Base-by-base conservation (phyloP, 768 basidiomycete genomes). In the Tricholoma bakamatsutake region DNA sequence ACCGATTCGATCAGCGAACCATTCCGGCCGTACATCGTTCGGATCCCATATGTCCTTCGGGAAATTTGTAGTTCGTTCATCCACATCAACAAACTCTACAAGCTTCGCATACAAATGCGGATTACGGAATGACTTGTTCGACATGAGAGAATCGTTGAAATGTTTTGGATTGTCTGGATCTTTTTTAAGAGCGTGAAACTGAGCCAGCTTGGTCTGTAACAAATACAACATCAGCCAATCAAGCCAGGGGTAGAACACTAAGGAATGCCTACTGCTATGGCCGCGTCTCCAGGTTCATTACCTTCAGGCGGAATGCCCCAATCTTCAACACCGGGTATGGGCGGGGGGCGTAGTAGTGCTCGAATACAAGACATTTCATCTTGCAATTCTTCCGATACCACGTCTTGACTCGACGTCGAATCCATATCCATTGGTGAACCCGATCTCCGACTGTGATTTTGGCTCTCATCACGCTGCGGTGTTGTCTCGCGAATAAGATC, bases 111-210 rank as follows among this genome's bases (percentile, higher is more conserved):
- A 97, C n/a, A 98, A 81, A 65, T 97, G 92, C 0, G 96, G 96
- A 65, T 99, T 99, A 27, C 93, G 85, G 72, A 98, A 99, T 4
- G 93, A 86, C 43, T 92, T 86, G 61, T 90, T 92, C 7, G 86
- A 83, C 85, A 98, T 92, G 40, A 99, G 80, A 1, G 91, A 91
- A 69, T 97, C 93, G 68, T 98, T 99, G 75, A 97, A 98, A 69
- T 97, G 94, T 61, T 86, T 85, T 1, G 89, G 87, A 62, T 81
- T 79, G 1, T 58, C 57, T 9, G 81, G 66, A 62, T 85, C 79
- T 28, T 75, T 70, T 67, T 93, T 92, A 47, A 98, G 77, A 0
- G 76, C 64, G 54, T 87, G 80, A 63, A 97, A 98, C 51, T 88
- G 84, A 0, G 80, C 72, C 21, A 97, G 79, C 69, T 97, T 98